Conservation (phyloP, 2,329 filamentous ascomycete genomes). For the Fusarium sp. region DNA sequence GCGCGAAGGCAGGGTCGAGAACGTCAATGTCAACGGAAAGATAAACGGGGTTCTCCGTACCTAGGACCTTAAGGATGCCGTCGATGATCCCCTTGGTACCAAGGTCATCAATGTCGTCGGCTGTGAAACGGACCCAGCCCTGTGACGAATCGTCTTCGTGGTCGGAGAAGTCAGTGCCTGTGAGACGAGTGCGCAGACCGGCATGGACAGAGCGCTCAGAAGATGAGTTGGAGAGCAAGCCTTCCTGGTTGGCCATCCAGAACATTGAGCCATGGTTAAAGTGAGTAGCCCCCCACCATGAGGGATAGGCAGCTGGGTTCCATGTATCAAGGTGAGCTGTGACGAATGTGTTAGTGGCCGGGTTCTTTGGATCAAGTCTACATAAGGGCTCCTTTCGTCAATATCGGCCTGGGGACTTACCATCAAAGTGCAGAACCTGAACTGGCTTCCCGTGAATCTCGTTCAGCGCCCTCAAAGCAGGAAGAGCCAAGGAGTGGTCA, state of each 20-base stretch:
- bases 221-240: conserved; percentile 76
- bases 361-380: background rate
- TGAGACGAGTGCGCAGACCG: conserved; percentile 81
- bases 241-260: conserved; percentile 86
- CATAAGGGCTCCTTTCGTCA: background rate
- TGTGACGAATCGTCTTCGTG: conserved; percentile 79
- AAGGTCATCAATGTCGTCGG: conserved; percentile 88
- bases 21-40: conserved; percentile 86
- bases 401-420: conserved; percentile 21
- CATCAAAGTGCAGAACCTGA: conserved; percentile 79
- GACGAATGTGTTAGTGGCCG: background rate
- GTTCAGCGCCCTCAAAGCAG: conserved; percentile 74
- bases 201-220: conserved; percentile 82
- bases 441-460: conserved; percentile 71
- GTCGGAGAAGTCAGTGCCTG: conserved; percentile 71
- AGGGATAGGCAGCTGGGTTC: conserved; percentile 84
- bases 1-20: conserved; percentile 74
- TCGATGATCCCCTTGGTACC: conserved; percentile 77
- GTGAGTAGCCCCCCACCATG: conserved; percentile 71
- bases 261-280: conserved; percentile 95
- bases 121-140: conserved; percentile 81
- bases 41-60: conserved; percentile 82
- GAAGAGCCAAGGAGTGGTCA: conserved; percentile 77
- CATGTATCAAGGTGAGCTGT: conserved; percentile 81
- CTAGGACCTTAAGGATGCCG: conserved; percentile 76